Conservation (phyloP, 73 alveolate genomes). For the Effrenium voratum region DNA sequence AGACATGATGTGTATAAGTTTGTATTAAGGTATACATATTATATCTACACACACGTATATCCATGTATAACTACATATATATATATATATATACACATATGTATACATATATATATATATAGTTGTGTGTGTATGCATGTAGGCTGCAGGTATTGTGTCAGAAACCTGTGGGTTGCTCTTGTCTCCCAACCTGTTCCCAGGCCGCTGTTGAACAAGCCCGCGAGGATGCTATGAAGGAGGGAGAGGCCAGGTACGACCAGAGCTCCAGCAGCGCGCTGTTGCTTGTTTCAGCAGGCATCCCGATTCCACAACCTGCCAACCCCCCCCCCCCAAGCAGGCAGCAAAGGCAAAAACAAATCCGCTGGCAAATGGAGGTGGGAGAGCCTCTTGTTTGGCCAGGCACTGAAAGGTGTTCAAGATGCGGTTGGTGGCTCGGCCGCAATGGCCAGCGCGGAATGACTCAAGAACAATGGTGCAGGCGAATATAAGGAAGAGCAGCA, state of each 20-base stretch:
- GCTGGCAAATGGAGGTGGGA: neutral
- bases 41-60: too few relatives aligned
- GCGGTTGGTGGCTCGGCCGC: conserved; percentile 60
- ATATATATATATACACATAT: neutral
- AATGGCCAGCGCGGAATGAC: neutral
- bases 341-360: too few relatives aligned
- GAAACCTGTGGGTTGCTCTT: neutral
- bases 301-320: too few relatives aligned
- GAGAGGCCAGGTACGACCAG: conserved; percentile 39
- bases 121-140: neutral
- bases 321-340: too few relatives aligned
- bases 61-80: neutral
- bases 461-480: conserved; percentile 9
- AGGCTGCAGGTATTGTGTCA: neutral
- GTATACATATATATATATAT: neutral
- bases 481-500: conserved; percentile 57
- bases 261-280: neutral
- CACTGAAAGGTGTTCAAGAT: conserved; percentile 84
- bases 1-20: too few relatives aligned
- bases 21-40: too few relatives aligned
- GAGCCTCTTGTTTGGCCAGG: neutral
- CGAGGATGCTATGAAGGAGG: conserved; percentile 84
- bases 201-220: conserved; percentile 84
- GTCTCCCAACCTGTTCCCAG: neutral
- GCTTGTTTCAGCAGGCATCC: too few relatives aligned